Evolutionary conservation across 768 basidiomycete species (phyloP), one percentile per base, ranked within the genome.

Genomic region (Daedaleopsis sinensis): DNA sequence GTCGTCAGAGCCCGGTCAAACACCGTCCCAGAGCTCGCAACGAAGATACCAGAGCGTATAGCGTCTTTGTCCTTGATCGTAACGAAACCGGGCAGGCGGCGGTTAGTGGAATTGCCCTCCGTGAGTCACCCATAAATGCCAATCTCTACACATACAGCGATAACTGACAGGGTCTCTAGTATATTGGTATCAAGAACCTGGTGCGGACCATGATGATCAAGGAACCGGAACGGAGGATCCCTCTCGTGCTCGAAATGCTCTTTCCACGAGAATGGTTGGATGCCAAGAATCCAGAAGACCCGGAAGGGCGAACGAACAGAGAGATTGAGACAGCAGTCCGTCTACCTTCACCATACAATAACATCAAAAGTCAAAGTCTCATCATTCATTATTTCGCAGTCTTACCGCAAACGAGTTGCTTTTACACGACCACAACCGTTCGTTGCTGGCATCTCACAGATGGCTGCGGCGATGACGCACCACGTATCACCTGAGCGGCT

Each of bases 401-500:
- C 66, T 3, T 79, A 79, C 65, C 71, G 76, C 43, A 73, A 69
- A 18, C 84, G 87, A 19, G 74, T 84, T 18, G 65, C 72, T 5
- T 73, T 82, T 8, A 86, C 88, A 1, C 81, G 79, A 37, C 84
- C 82, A 3, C 93, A 92, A 65, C 77, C 74, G 3, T 70, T 87
- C 54, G 61, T 82, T 18, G 92, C 92, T 0, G 74, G 82, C 27
- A 58, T 94, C 16, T 91, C 88, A 12, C 93, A 94, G 71, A 86
- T 90, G 84, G 78, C 76, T 15, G 90, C 92, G 1, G 86, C 68
- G 0, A 63, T 90, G 1, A 88, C 86, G 0, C 91, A 93, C 68
- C 68, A 80, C 55, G 85, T 91, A 47, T 64, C 68, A 4, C 66
- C 74, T 0, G 68, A 67, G 1, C 71, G 72, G 2, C 69, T 79